These are phyloP conservation scores for Linnemannia zychae DNA, from an alignment of 192 early-diverging fungal species.

Conservation along the genomic window DNA sequence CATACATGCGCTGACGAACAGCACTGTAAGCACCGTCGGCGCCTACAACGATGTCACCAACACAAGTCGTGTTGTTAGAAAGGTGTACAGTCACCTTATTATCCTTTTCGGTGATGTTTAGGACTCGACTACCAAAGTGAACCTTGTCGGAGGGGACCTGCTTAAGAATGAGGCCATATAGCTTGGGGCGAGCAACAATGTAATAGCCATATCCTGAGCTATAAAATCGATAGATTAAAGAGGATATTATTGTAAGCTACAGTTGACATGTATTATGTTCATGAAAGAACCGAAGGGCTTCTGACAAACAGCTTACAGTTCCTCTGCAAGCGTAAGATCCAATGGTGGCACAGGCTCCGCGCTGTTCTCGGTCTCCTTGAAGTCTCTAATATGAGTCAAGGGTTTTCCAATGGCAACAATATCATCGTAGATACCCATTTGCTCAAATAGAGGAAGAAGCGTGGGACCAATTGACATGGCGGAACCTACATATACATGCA, in stretches of 20 bases:
- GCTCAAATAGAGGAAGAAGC: neutral
- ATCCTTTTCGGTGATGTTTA: slow-evolving; percentile 5
- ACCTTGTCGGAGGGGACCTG: slow-evolving; percentile 16
- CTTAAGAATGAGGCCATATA: neutral
- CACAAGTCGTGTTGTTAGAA: slow-evolving; percentile 1
- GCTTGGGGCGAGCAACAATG: slow-evolving; percentile 10
- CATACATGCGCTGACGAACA: slow-evolving; percentile 26
- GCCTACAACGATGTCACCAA: slow-evolving; percentile 46
- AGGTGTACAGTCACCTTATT: slow-evolving; percentile 24
- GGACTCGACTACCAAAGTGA: slow-evolving; percentile 24
- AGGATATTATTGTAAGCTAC: neutral
- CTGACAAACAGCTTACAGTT: neutral
- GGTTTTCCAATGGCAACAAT: neutral
- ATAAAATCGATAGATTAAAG: neutral
- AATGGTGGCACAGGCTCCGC: neutral
- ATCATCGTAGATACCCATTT: slow-evolving; percentile 19
- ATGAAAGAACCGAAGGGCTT: neutral
- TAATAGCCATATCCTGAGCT: neutral
- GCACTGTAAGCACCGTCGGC: slow-evolving; percentile 44
- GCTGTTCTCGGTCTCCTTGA: neutral
- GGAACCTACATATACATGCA: neutral
- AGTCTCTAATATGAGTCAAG: neutral
- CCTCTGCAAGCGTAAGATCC: neutral
- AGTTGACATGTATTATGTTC: neutral
- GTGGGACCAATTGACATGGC: neutral